Evolutionary conservation across 2,329 filamentous ascomycete species (phyloP).

Genomic region (Elsinoe ampelina): DNA sequence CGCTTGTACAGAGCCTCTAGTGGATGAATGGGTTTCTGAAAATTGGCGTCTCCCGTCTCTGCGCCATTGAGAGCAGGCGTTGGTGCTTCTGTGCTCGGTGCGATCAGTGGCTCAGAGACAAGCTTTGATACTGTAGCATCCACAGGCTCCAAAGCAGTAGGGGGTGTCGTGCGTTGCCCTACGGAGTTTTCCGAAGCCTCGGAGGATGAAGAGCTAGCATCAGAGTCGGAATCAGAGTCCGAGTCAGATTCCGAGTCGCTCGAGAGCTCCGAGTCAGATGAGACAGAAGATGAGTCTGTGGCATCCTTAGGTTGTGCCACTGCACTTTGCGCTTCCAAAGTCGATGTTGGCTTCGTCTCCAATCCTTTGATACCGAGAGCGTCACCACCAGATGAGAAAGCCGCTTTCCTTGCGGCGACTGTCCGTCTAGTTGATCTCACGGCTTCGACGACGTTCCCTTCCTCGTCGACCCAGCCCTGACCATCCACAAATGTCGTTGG

Average conservation of each 20-base stretch:
- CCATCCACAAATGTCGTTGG: constrained; percentile 65
- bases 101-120: background rate
- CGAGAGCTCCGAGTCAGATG: background rate
- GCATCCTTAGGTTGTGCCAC: background rate
- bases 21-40: constrained; percentile 56
- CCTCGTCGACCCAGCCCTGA: constrained; percentile 76
- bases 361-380: constrained; percentile 1
- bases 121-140: background rate
- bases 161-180: background rate
- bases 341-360: background rate
- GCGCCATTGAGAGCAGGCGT: constrained; percentile 1
- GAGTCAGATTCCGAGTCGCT: constrained; percentile 11
- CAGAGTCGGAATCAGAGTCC: constrained; percentile 7
- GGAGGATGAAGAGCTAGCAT: background rate
- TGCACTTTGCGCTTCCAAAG: background rate
- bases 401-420: background rate
- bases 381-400: background rate
- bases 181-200: background rate
- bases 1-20: constrained; percentile 89
- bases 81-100: constrained; percentile 16
- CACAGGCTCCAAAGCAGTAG: background rate
- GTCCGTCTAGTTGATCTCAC: constrained; percentile 16
- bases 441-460: constrained; percentile 64
- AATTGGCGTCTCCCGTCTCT: background rate
- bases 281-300: background rate